Evolutionary conservation across 495 filamentous ascomycete genomes (phyloP), one percentile per base, ranked within the genome.

Genomic region (Evernia prunastri): DNA sequence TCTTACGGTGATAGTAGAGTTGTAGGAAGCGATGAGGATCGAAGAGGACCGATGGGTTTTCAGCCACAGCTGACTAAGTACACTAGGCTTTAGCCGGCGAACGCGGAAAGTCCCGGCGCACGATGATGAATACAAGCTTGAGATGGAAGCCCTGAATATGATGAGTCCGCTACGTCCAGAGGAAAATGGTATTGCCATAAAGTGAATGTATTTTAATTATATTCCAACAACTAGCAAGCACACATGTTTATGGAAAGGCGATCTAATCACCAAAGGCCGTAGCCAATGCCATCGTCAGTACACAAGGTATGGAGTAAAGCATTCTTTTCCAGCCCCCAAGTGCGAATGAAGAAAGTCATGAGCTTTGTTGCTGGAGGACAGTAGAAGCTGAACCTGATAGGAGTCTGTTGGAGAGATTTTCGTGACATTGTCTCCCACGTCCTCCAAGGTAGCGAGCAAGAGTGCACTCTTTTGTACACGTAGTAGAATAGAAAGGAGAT

Each of bases 1-100:
- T 92, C 65, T 79, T 70, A 66, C 45, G 23, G 45, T 61, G 27
- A 56, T 11, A 8, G 2, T 25, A 11, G 17, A 33, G 40, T 51
- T 25, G 47, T 62, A 35, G 59, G n/a, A 31, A 37, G 0, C 56
- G 11, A 27, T 13, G 45, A 54, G 17, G 49, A 53, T n/a, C n/a
- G 47, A 42, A 3, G 27, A 29, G 18, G 18, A 45, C n/a, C 12
- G 39, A 40, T 40, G 39, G 4, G 42, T 49, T 13, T 23, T 49
- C 45, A 49, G 45, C 45, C 45, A 49, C 45, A 49, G 45, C 0
- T n/a, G n/a, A n/a, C n/a, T n/a, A n/a, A n/a, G n/a, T n/a, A 10
- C 0, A 49, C 45, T 45, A 45, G 20, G 20, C 20, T 10, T 20
- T 8, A 58, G 36, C 36, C 56, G 56, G 36, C 25, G 12, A 59